Conservation (phyloP, 164 flowering plant species). For the Stephania yunnanensis region DNA sequence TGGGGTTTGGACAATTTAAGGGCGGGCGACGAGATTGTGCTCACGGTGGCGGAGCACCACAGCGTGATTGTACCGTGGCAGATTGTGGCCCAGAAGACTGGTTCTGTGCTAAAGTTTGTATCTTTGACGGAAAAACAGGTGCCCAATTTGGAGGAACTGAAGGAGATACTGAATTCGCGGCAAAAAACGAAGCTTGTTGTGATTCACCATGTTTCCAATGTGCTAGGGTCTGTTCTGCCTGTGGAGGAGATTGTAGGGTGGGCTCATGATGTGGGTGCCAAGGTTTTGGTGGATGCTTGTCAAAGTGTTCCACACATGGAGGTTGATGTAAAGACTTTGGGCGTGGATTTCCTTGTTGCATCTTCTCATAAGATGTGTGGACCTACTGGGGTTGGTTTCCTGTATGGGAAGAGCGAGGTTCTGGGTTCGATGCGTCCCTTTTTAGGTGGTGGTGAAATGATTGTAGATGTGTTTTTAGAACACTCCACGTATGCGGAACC, state of each 20-base stretch:
- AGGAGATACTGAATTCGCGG: slow-evolving; percentile 43
- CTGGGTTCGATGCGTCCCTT: slow-evolving; percentile 85
- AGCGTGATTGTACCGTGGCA: slow-evolving; percentile 99
- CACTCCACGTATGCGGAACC: slow-evolving; percentile 97
- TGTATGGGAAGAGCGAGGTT: slow-evolving; percentile 75
- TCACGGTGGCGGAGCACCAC: slow-evolving; percentile 94
- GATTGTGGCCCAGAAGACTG: slow-evolving; percentile 77
- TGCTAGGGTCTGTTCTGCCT: slow-evolving; percentile 86
- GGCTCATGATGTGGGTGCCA: slow-evolving; percentile 91
- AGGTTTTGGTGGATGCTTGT: slow-evolving; percentile 95
- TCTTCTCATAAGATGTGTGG: slow-evolving; percentile 99
- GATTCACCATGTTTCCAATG: slow-evolving; percentile 85
- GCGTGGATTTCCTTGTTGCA: slow-evolving; percentile 94
- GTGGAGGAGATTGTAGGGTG: slow-evolving; percentile 57
- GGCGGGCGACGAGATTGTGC: slow-evolving; percentile 72
- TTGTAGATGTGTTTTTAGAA: slow-evolving; percentile 81
- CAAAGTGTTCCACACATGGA: slow-evolving; percentile 99
- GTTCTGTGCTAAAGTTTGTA: slow-evolving; percentile 74
- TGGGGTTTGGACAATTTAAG: slow-evolving; percentile 86
- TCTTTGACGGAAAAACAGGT: slow-evolving; percentile 60
- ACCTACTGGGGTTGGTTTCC: slow-evolving; percentile 99
- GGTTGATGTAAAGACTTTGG: slow-evolving; percentile 77
- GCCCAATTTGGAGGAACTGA: slow-evolving; percentile 55
- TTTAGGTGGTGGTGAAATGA: slow-evolving; percentile 99
- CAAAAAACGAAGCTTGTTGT: slow-evolving; percentile 77